Percentiles rank a stretch among this genome's conserved stretches.
Evolutionary conservation across 345 rosid species (phyloP).

Genomic region (Turnera subulata): DNA sequence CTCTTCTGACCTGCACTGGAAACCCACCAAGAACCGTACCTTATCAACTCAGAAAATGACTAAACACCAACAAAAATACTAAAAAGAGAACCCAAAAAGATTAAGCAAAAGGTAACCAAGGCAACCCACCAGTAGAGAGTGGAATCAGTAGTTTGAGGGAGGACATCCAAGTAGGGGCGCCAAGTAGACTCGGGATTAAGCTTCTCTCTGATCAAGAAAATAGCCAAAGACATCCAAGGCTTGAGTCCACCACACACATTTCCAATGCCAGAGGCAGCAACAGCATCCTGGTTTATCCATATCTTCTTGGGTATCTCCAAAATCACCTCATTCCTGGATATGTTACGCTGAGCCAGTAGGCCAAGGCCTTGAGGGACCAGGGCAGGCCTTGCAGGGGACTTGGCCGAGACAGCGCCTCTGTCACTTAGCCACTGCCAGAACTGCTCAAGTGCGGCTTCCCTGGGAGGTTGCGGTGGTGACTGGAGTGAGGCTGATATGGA

Average conservation of each 20-base stretch:
- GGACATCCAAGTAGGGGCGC: constrained; percentile 75
- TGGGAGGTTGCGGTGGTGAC: constrained; percentile 17
- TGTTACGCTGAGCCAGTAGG: constrained; percentile 67
- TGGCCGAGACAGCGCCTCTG: constrained; percentile 54
- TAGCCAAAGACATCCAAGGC: constrained; percentile 86
- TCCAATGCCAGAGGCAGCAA: constrained; percentile 76
- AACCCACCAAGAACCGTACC: constrained; percentile 31
- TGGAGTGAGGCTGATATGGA: constrained; percentile 14
- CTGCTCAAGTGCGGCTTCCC: constrained; percentile 32
- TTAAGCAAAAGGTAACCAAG: constrained; percentile 14
- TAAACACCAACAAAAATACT: not conserved
- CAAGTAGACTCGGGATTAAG: constrained; percentile 50
- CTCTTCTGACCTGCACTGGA: constrained; percentile 98
- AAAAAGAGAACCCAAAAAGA: not conserved
- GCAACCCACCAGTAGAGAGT: constrained; percentile 79
- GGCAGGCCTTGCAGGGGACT: constrained; percentile 56
- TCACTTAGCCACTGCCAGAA: constrained; percentile 86
- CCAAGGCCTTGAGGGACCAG: constrained; percentile 70
- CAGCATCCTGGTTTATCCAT: constrained; percentile 84
- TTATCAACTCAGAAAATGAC: constrained; percentile 34
- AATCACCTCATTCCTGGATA: constrained; percentile 73
- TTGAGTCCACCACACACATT: constrained; percentile 61
- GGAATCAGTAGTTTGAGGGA: constrained; percentile 72
- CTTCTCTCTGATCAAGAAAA: constrained; percentile 79
- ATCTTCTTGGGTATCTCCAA: constrained; percentile 76